phyloP scores from a whole-genome alignment of 192 early-diverging fungal species.

The Pilobolus umbonatus region DNA sequence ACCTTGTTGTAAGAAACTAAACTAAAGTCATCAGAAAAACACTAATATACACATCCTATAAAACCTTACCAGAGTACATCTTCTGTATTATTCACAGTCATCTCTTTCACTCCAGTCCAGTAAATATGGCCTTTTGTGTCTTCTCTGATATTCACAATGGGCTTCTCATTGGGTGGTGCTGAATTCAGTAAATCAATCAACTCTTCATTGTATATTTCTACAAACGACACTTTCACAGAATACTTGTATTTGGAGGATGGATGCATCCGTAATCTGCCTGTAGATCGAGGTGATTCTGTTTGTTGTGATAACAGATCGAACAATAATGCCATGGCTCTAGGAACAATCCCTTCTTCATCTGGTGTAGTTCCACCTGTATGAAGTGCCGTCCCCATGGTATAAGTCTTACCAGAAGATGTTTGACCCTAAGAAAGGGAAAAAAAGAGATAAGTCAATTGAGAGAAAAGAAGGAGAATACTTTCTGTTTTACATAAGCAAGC shows the following conservation, averaged over 20 bases:
- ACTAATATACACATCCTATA: background rate
- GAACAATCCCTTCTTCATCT: constrained; percentile 60
- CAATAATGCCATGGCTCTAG: constrained; percentile 62
- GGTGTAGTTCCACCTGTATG: constrained; percentile 17
- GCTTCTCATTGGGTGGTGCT: constrained; percentile 46
- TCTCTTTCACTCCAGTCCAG: constrained; percentile 80
- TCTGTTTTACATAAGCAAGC: constrained; percentile 65
- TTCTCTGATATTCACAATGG: constrained; percentile 70
- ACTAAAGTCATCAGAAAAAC: background rate
- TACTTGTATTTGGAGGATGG: constrained; percentile 22
- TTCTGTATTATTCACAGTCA: constrained; percentile 60
- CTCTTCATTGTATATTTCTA: constrained; percentile 98
- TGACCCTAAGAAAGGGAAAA: constrained; percentile 49
- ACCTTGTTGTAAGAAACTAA: constrained; percentile 59
- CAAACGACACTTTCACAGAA: constrained; percentile 74
- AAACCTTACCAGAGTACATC: constrained; percentile 63
- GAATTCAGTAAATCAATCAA: constrained; percentile 84
- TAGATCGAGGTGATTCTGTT: constrained; percentile 1
- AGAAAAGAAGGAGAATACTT: background rate
- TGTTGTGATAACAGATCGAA: constrained; percentile 40
- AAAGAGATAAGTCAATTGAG: background rate
- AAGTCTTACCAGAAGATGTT: constrained; percentile 93
- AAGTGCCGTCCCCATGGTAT: constrained; percentile 86
- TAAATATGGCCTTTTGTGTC: constrained; percentile 86
- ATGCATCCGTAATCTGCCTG: background rate